A percentile compares a stretch with the other conserved stretches of the same genome.
Evolutionary conservation across 139 green algal species (phyloP).

Genomic region (Asterochloris erici): DNA sequence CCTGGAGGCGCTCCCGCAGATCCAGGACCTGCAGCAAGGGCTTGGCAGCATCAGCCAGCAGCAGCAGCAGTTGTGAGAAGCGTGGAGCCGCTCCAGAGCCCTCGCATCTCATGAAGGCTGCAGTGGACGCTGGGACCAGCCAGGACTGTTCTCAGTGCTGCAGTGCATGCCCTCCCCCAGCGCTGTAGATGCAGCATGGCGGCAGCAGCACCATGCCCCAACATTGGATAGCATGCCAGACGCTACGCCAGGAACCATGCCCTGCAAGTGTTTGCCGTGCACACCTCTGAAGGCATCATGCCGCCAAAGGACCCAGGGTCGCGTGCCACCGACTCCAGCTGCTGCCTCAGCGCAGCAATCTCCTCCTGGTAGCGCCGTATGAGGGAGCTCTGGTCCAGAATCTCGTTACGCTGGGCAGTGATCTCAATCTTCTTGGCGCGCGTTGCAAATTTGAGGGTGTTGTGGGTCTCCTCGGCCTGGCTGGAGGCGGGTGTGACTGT

Average conservation of each 20-base stretch:
- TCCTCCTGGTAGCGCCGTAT: conserved; percentile 83
- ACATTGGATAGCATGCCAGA: too few relatives aligned
- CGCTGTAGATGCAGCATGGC: too few relatives aligned
- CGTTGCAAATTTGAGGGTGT: conserved; percentile 98
- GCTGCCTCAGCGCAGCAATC: conserved; percentile 68
- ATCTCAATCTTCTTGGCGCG: conserved; percentile 79
- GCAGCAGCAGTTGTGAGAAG: too few relatives aligned
- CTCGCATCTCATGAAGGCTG: too few relatives aligned
- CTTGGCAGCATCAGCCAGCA: background rate
- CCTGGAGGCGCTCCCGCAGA: conserved; percentile 66
- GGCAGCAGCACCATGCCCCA: too few relatives aligned
- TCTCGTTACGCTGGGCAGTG: conserved; percentile 55
- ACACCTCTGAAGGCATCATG: background rate
- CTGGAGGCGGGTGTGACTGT: conserved; percentile 84
- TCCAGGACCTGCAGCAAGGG: conserved; percentile 34
- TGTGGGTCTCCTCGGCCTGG: conserved; percentile 91
- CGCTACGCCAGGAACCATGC: too few relatives aligned
- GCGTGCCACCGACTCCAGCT: conserved; percentile 61
- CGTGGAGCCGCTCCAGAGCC: too few relatives aligned
- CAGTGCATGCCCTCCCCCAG: too few relatives aligned
- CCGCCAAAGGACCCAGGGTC: conserved; percentile 21
- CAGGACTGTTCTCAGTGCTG: too few relatives aligned
- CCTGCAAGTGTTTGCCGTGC: background rate
- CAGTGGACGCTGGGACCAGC: too few relatives aligned
- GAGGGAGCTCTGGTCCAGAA: conserved; percentile 74